A percentile compares a stretch with the other conserved stretches of the same genome.
These are phyloP conservation scores for Acacia concinna DNA, from an alignment of 331 rosid species.

Conservation along the genomic window DNA sequence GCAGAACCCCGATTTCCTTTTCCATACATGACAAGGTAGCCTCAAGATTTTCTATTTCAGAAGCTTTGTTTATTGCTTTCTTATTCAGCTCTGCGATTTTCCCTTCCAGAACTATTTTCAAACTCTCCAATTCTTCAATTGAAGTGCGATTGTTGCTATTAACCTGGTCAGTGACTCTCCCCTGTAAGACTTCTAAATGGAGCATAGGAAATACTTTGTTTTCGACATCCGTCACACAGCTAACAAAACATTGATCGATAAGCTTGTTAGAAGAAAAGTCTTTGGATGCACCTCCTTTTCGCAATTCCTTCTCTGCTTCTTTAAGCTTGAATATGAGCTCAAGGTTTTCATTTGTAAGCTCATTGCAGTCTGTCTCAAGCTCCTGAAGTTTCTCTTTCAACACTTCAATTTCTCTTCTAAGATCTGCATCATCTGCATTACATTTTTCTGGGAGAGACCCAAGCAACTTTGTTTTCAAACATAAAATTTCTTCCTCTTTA, in stretches of 20 bases:
- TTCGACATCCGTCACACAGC: slow-evolving; percentile 52
- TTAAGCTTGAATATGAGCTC: slow-evolving; percentile 84
- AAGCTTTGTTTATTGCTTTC: slow-evolving; percentile 48
- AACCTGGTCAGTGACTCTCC: slow-evolving; percentile 31
- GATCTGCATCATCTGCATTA: slow-evolving; percentile 47
- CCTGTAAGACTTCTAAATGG: slow-evolving; percentile 37
- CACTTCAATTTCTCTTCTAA: slow-evolving; percentile 56
- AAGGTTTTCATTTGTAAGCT: slow-evolving; percentile 92
- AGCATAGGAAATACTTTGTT: slow-evolving; percentile 39
- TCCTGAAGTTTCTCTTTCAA: slow-evolving; percentile 80
- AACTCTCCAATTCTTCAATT: slow-evolving; percentile 37
- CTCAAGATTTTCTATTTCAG: slow-evolving; percentile 61
- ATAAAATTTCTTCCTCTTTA: slow-evolving; percentile 57
- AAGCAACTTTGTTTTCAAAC: slow-evolving; percentile 42
- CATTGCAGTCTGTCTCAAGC: slow-evolving; percentile 90
- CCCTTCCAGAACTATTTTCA: slow-evolving; percentile 47
- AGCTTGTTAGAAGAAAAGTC: slow-evolving; percentile 40
- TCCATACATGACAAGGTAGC: slow-evolving; percentile 55
- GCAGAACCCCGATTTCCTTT: slow-evolving; percentile 54
- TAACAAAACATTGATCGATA: slow-evolving; percentile 39
- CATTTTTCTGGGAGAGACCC: slow-evolving; percentile 47
- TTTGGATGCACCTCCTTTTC: slow-evolving; percentile 33
- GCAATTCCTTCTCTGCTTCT: slow-evolving; percentile 54
- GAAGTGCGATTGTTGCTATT: slow-evolving; percentile 24
- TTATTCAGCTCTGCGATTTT: slow-evolving; percentile 51